A percentile compares a stretch with the other conserved stretches of the same genome.
phyloP scores from a whole-genome alignment of 352 stramenopile genomes.

The Globisporangium spiculum region DNA sequence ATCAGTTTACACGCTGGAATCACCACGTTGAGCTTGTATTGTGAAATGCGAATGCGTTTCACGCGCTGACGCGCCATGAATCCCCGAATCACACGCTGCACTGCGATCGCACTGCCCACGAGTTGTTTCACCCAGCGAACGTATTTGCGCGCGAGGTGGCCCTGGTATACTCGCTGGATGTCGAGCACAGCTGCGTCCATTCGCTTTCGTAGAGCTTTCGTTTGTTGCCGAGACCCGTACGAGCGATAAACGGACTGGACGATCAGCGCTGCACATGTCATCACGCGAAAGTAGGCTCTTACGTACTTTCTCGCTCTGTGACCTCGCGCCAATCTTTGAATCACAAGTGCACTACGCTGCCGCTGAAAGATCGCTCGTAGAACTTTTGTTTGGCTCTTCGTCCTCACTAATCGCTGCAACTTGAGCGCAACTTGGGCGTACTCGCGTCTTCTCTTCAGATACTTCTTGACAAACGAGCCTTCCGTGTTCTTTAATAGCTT shows the following conservation, averaged over 20 bases:
- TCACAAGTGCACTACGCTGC: slow-evolving; percentile 40
- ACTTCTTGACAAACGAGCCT: slow-evolving; percentile 47
- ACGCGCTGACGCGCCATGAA: slow-evolving; percentile 55
- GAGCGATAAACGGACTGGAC: slow-evolving; percentile 71
- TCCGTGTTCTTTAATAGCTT: slow-evolving; percentile 63
- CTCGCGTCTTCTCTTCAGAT: slow-evolving; percentile 54
- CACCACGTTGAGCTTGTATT: slow-evolving; percentile 38
- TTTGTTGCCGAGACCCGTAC: slow-evolving; percentile 39
- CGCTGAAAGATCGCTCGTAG: slow-evolving; percentile 38
- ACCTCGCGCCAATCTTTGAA: slow-evolving; percentile 63
- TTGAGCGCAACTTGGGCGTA: slow-evolving; percentile 40
- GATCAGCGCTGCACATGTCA: slow-evolving; percentile 50
- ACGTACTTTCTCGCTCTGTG: slow-evolving; percentile 47
- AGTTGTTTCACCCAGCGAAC: slow-evolving; percentile 43
- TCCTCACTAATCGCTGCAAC: slow-evolving; percentile 50
- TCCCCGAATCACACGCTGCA: slow-evolving; percentile 52
- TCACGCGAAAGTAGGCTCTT: slow-evolving; percentile 44
- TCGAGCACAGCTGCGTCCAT: slow-evolving; percentile 29
- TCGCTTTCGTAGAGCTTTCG: slow-evolving; percentile 22
- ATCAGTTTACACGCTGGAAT: slow-evolving; percentile 41
- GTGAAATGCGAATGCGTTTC: slow-evolving; percentile 37
- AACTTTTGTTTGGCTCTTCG: slow-evolving; percentile 43
- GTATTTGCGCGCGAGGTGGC: slow-evolving; percentile 38
- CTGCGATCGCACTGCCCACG: slow-evolving; percentile 34
- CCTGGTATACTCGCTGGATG: slow-evolving; percentile 61